Conservation (phyloP, 768 basidiomycete genomes). For the Boletus rubropictus region DNA sequence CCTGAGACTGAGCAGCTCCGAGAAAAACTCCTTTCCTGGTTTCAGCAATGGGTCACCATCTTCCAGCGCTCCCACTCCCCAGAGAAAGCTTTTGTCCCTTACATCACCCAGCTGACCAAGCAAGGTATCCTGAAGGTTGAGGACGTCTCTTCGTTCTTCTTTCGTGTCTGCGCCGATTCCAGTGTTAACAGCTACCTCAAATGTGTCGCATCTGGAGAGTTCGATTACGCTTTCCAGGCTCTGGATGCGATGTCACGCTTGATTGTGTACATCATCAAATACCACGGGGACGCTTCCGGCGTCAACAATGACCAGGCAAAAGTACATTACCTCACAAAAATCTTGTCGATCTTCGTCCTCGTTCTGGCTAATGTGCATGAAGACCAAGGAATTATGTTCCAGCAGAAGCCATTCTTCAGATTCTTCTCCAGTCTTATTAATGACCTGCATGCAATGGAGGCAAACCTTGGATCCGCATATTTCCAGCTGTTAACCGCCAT, state of each 20-base stretch:
- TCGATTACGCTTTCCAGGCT: slow-evolving; percentile 79
- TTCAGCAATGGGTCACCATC: slow-evolving; percentile 93
- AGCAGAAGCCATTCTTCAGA: slow-evolving; percentile 96
- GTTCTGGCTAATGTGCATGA: slow-evolving; percentile 94
- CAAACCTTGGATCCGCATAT: slow-evolving; percentile 81
- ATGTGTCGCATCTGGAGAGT: slow-evolving; percentile 65
- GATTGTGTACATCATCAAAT: slow-evolving; percentile 98
- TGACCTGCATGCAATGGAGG: slow-evolving; percentile 83
- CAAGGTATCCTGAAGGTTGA: slow-evolving; percentile 96
- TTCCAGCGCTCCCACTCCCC: slow-evolving; percentile 87
- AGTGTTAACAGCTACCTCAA: slow-evolving; percentile 86
- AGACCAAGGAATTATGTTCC: slow-evolving; percentile 85
- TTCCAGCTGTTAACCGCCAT: slow-evolving; percentile 84
- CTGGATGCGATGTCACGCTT: slow-evolving; percentile 93
- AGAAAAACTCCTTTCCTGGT: slow-evolving; percentile 72
- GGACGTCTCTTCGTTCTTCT: slow-evolving; percentile 95
- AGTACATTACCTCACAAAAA: slow-evolving; percentile 94
- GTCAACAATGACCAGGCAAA: slow-evolving; percentile 92
- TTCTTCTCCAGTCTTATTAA: slow-evolving; percentile 96
- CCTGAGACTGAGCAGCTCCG: slow-evolving; percentile 71
- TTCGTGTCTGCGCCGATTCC: slow-evolving; percentile 94
- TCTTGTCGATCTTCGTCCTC: slow-evolving; percentile 93
- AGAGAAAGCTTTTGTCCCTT: slow-evolving; percentile 93
- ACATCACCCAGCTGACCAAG: slow-evolving; percentile 95
- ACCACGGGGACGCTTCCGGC: slow-evolving; percentile 93